Base-by-base conservation (phyloP, 805 yeast genomes). In the Nakazawaea pomicola region DNA sequence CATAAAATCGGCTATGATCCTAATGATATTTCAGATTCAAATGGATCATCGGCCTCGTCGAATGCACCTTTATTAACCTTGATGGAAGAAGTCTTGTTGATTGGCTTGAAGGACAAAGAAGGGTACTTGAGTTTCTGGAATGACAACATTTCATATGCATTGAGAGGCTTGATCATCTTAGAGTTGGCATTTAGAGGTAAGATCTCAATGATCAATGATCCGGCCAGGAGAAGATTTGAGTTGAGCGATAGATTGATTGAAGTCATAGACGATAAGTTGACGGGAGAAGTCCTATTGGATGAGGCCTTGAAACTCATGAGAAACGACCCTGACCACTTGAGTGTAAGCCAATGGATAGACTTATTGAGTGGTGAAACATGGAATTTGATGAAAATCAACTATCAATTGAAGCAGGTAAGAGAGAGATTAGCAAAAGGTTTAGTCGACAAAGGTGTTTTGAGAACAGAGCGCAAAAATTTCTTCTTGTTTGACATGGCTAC, bases 51-150 rank as follows among this genome's bases (percentile, higher is more conserved):
- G 36, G 61, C 68, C 21, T 18, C 34, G 4, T 16, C n/a, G 14
- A 11, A 9, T 2, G 14, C 17, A 6, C 99, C 99, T 1, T 67
- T 78, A 32, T 70, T 93, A 50, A 93, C 99, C 0, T 66, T 93
- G 50, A 89, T 93, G 96, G 99, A 93, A 62, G 99, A 93, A 63
- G 96, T 93, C 6, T 68, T 93, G 49, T 72, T 93, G 48, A 75
- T 93, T 68, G 99, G 99, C 4, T 72, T 93, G 49, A 90, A 91
- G 57, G 98, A 93, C 63, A 84, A 85, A 53, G 98, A 93, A 62
- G 99, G 99, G 10, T 89, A 91, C 61, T 70, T 93, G 33, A 88
- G 96, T 21, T 93, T 93, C 64, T 93, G 99, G 99, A 93, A 93
- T 59, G 99, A 93, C 63, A 90, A 88, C 62, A 90, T 93, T 41